Evolutionary conservation across 2,329 filamentous ascomycete genomes (phyloP).

Genomic region (Neospermospora avenae): DNA sequence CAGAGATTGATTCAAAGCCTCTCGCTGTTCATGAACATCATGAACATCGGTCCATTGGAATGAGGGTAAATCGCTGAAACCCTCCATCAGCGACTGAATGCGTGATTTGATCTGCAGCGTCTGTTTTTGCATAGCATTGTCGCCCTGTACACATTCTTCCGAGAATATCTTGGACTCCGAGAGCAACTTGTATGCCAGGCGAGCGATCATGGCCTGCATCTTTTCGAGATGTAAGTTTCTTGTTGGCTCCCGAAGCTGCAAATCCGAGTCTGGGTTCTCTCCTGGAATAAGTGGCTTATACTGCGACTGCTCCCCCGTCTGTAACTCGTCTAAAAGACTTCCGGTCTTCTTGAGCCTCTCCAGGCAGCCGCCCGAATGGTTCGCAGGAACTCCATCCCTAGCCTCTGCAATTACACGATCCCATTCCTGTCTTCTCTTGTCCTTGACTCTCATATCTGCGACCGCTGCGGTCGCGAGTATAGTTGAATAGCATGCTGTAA

Average conservation of each 20-base stretch:
- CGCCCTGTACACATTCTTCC: background rate
- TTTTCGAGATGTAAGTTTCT: constrained; percentile 23
- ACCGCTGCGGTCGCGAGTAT: constrained; percentile 63
- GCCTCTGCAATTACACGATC: constrained; percentile 58
- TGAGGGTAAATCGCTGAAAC: constrained; percentile 21
- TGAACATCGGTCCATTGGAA: constrained; percentile 20
- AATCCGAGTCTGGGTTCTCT: constrained; percentile 12
- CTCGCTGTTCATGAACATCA: constrained; percentile 19
- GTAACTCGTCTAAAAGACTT: background rate
- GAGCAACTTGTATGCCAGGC: constrained; percentile 27
- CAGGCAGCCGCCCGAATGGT: background rate
- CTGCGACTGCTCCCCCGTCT: no score
- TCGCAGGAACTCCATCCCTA: constrained; percentile 26
- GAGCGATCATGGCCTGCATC: constrained; percentile 23
- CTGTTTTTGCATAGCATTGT: constrained; percentile 4
- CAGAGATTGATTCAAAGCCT: constrained; percentile 26
- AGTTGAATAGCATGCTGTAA: constrained; percentile 66
- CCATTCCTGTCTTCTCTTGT: constrained; percentile 55
- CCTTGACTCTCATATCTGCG: constrained; percentile 58
- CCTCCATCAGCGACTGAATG: constrained; percentile 18
- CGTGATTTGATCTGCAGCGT: constrained; percentile 20
- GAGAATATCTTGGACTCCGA: constrained; percentile 13
- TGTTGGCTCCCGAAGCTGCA: constrained; percentile 23
- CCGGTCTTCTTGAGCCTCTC: background rate
- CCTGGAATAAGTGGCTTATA: constrained; percentile 8